These are phyloP conservation scores for Coniosporium tulheliwenetii DNA, from an alignment of 2,329 filamentous ascomycete species.

Conservation along the genomic window DNA sequence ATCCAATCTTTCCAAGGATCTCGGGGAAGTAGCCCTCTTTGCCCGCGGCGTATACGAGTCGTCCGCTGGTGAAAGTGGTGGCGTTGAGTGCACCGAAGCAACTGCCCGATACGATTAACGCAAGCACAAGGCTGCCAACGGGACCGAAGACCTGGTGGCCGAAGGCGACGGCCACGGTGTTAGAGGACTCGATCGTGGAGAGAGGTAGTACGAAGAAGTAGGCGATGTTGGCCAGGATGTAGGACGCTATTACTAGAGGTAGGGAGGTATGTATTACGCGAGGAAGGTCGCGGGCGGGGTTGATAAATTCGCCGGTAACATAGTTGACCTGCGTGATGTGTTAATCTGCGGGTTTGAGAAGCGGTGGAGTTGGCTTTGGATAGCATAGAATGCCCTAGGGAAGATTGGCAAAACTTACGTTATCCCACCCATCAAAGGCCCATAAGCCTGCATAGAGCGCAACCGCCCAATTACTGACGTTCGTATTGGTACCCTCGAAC, in stretches of 20 bases:
- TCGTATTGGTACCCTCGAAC: slow-evolving; percentile 73
- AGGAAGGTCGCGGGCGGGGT: slow-evolving; percentile 77
- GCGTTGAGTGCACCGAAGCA: slow-evolving; percentile 94
- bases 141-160: slow-evolving; percentile 80
- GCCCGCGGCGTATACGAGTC: slow-evolving; percentile 82
- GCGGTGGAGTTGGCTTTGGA: slow-evolving; percentile 3
- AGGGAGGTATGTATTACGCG: slow-evolving; percentile 94
- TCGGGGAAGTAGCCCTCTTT: slow-evolving; percentile 87
- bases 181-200: slow-evolving; percentile 65
- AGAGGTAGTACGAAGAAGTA: slow-evolving; percentile 90
- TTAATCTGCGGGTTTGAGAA: not conserved
- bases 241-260: slow-evolving; percentile 80
- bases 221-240: slow-evolving; percentile 78
- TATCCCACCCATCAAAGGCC: slow-evolving; percentile 99
- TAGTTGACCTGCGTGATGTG: slow-evolving; percentile 62
- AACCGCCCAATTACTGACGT: slow-evolving; percentile 78
- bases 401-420: slow-evolving; percentile 43
- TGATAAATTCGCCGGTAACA: slow-evolving; percentile 91
- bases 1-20: slow-evolving; percentile 69
- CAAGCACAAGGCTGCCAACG: slow-evolving; percentile 66
- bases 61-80: slow-evolving; percentile 81
- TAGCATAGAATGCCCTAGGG: slow-evolving; percentile 4
- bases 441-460: slow-evolving; percentile 90
- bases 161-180: slow-evolving; percentile 93
- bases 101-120: slow-evolving; percentile 75